A percentile compares a stretch with the other conserved stretches of the same genome.
These are phyloP conservation scores for Gastrolobium villosum DNA, from an alignment of 306 rosid species.

Conservation along the genomic window DNA sequence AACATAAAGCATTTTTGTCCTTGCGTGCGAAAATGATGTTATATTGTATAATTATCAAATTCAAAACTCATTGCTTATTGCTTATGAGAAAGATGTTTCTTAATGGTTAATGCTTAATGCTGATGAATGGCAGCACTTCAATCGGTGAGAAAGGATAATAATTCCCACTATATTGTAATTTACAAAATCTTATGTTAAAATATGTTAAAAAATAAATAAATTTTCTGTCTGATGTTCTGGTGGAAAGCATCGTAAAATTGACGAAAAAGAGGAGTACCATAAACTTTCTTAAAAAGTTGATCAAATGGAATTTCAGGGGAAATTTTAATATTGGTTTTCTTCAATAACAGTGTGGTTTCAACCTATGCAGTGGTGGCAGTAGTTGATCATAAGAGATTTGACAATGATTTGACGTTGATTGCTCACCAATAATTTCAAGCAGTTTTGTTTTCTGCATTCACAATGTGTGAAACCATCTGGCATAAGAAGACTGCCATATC, in stretches of 20 bases:
- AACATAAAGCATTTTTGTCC: background rate
- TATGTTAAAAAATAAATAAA: background rate
- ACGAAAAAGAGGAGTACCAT: background rate
- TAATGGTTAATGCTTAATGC: background rate
- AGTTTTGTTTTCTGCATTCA: conserved; percentile 45
- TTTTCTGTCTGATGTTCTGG: background rate
- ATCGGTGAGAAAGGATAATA: background rate
- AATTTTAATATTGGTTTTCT: conserved; percentile 15
- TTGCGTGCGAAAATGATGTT: background rate
- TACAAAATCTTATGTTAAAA: background rate
- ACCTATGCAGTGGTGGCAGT: conserved; percentile 29
- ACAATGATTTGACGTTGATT: conserved; percentile 73
- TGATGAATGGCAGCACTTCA: background rate
- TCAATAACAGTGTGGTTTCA: background rate
- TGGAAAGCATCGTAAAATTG: conserved; percentile 34
- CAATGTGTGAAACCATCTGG: conserved; percentile 60
- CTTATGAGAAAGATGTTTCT: background rate
- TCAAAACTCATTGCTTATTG: background rate
- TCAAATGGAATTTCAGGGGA: conserved; percentile 31
- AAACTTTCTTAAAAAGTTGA: conserved; percentile 4
- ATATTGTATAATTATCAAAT: background rate
- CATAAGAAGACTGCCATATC: conserved; percentile 44
- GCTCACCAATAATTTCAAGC: conserved; percentile 60
- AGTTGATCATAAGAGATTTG: conserved; percentile 47
- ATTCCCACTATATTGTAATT: background rate